Conservation (phyloP, 192 early-diverging fungal species). For the Pilaira anomala region DNA sequence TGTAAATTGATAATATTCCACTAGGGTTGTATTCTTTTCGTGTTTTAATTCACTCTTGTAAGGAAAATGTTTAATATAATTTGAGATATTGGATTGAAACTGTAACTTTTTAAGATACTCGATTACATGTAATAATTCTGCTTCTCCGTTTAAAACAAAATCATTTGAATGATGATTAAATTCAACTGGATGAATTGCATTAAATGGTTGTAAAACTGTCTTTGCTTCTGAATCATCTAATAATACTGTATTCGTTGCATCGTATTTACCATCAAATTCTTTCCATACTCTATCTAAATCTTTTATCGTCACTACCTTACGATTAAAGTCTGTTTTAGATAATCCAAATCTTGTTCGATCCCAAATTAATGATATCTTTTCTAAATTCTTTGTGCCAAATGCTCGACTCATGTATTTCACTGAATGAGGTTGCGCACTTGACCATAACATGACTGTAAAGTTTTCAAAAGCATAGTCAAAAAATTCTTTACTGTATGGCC, state of each 20-base stretch:
- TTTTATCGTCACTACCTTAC: constrained; percentile 54
- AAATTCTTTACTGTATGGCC: constrained; percentile 55
- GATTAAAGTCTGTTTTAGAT: constrained; percentile 31
- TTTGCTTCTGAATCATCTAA: constrained; percentile 53
- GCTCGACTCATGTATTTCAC: constrained; percentile 54
- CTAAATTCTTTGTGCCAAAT: constrained; percentile 36
- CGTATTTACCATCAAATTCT: constrained; percentile 19
- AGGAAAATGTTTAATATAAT: constrained; percentile 42
- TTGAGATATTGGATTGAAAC: constrained; percentile 42
- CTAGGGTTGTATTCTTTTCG: constrained; percentile 4
- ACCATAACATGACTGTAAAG: constrained; percentile 76
- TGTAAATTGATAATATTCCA: background rate
- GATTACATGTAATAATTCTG: constrained; percentile 42
- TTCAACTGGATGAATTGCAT: constrained; percentile 37
- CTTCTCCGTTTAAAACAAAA: constrained; percentile 21
- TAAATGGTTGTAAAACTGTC: constrained; percentile 49
- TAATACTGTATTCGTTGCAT: constrained; percentile 50
- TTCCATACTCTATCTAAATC: constrained; percentile 58
- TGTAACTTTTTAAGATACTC: constrained; percentile 34
- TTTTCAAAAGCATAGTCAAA: constrained; percentile 50
- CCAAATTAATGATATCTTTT: constrained; percentile 55
- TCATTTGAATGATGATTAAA: constrained; percentile 31
- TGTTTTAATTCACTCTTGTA: constrained; percentile 14
- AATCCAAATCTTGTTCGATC: constrained; percentile 50
- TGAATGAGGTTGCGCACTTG: constrained; percentile 55